These are phyloP conservation scores for Urostyla sp. DNA, from an alignment of 73 alveolate species.

Conservation along the genomic window DNA sequence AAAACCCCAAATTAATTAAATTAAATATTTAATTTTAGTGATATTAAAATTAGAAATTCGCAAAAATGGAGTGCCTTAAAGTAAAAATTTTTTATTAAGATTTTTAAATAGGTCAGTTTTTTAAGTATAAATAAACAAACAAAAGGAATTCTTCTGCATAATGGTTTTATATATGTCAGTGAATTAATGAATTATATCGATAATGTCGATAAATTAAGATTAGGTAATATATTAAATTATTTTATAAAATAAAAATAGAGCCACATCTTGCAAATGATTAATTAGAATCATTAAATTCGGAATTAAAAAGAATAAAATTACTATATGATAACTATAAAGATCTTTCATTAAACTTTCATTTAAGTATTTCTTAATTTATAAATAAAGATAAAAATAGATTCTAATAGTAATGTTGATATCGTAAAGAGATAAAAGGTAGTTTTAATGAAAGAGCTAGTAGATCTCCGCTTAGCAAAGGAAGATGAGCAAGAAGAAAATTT, in stretches of 20 bases:
- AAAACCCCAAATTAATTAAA: too few relatives aligned
- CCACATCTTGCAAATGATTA: constrained; percentile 21
- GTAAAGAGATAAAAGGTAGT: constrained; percentile 18
- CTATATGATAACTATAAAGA: constrained; percentile 5
- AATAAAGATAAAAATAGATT: neutral
- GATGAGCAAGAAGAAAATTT: constrained; percentile 41
- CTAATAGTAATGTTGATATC: neutral
- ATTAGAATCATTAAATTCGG: constrained; percentile 9
- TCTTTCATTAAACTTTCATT: constrained; percentile 19
- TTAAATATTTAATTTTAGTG: too few relatives aligned
- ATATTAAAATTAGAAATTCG: constrained; percentile 1
- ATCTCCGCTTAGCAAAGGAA: neutral
- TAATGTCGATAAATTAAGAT: neutral
- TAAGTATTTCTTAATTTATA: neutral
- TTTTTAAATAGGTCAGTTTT: constrained; percentile 17
- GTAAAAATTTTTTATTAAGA: neutral
- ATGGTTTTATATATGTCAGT: constrained; percentile 23
- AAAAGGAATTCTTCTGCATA: constrained; percentile 41
- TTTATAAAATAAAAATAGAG: neutral
- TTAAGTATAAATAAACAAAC: constrained; percentile 10
- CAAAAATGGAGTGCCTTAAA: constrained; percentile 41
- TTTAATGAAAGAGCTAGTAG: constrained; percentile 47
- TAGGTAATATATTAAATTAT: neutral
- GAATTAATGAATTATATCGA: constrained; percentile 6
- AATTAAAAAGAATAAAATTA: constrained; percentile 13